Base-by-base conservation (phyloP, 306 rosid genomes). In the Potentilla sterilis region DNA sequence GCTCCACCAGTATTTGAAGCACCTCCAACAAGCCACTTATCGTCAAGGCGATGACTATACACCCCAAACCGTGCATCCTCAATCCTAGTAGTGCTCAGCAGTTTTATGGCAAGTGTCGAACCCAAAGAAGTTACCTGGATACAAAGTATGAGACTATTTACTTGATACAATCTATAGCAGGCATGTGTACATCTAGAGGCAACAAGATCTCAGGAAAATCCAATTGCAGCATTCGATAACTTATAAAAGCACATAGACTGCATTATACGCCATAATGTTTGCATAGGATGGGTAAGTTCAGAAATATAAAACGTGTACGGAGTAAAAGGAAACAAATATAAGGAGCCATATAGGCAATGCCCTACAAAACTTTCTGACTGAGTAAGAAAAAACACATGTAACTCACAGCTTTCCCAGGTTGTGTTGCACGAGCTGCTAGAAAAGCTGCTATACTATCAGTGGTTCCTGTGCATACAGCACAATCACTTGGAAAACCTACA, bases 1-100 rank as follows among this genome's bases (percentile, higher is more conserved):
- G 92, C 94, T 79, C 97, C 96, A 14, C 98, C 97, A 3, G 97
- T 88, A 85, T 93, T 93, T 82, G 98, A 93, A 68, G 98, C 98
- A 57, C 97, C 98, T 70, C 97, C 98, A 80, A 93, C 98, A 6
- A 93, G 97, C 98, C 97, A 93, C 84, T 88, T 88, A 83, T 89
- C 91, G 68, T 89, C 98, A n/a, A 93, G 94, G 72, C 98, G 97
- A 88, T 93, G 98, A 78, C 98, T 93, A 69, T 93, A 93, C 72
- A 93, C 97, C 69, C 98, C 98, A 85, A 85, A 93, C 21, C 92
- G 86, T 59, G 98, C 96, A 81, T 93, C 98, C 5, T 93, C 98
- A 67, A 93, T 84, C 85, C 96, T 84, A 35, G 83, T 86, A 68
- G 89, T 87, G 81, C 97, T 93, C 84, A 91, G 48, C 65, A 93